Evolutionary conservation across 306 rosid species (phyloP), one percentile per base, ranked within the genome.

Genomic region (Abrus precatorius): DNA sequence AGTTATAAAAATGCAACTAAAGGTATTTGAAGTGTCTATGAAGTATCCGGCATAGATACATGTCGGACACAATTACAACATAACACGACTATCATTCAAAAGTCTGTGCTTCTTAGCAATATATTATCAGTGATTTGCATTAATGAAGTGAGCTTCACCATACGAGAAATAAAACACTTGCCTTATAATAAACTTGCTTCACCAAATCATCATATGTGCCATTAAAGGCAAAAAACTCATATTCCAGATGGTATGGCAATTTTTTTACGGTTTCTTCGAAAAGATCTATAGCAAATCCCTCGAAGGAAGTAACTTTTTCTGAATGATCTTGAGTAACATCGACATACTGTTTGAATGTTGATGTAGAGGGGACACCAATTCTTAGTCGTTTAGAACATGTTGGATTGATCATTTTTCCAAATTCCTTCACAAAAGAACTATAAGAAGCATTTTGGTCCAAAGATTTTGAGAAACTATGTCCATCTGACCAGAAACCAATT

Each of bases 401-500:
- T 61, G 92, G 88, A 64, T 72, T 69, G 7, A 83, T 28, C 14
- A 89, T 78, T 59, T 52, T 55, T 38, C 80, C 81, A 7, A 84
- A 64, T 38, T 29, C 59, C 56, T 29, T 59, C 88, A 89, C 80
- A 0, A 84, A 82, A 71, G 72, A 13, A 2, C 10, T 30, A 10
- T 55, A n/a, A 45, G 57, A 6, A 14, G 78, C 44, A 13, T 3
- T 60, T 70, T 79, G 64, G 5, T 59, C 55, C 29, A 49, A 40
- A 4, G 72, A 72, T 41, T 5, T 1, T 5, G 87, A 74, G 80
- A 87, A 89, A 28, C 79, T 72, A 59, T 13, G 32, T 77, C 57
- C 74, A 30, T 82, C 74, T 44, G 83, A 82, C 92, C 89, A 89
- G 80, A 85, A 85, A 5, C 92, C 90, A 6, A 86, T 71, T 47